These are phyloP conservation scores for Mycena floridula DNA, from an alignment of 768 basidiomycete genomes.

Conservation along the genomic window DNA sequence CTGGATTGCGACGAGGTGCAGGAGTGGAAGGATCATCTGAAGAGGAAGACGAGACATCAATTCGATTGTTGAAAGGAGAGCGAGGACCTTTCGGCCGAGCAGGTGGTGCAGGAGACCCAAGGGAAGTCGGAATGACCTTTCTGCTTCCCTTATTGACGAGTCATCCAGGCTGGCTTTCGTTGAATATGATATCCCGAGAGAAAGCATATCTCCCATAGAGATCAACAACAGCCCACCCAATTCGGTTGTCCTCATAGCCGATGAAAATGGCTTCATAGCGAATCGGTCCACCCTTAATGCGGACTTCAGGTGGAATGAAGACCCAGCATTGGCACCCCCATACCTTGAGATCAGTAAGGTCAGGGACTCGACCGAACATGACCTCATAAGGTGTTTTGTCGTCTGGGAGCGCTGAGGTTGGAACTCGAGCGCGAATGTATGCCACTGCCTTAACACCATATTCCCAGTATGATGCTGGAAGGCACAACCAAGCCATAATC, in stretches of 20 bases:
- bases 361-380: neutral
- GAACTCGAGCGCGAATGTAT: constrained; percentile 1
- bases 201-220: no score
- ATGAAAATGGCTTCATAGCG: constrained; percentile 1
- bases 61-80: no score
- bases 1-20: no score
- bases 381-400: constrained; percentile 1
- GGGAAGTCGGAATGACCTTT: no score
- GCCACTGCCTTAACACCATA: neutral
- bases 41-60: no score
- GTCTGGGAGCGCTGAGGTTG: constrained; percentile 1
- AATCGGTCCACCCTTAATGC: neutral
- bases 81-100: no score
- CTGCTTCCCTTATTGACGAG: no score
- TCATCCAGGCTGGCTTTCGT: no score
- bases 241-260: neutral
- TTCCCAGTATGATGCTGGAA: neutral
- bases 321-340: constrained; percentile 7
- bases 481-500: neutral
- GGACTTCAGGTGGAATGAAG: constrained; percentile 1
- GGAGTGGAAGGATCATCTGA: no score
- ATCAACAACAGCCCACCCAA: no score
- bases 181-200: no score
- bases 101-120: no score
- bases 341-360: constrained; percentile 1